Evolutionary conservation across 1,139 yeast genomes (phyloP).

Genomic region (Debaryomyces fabryi): DNA sequence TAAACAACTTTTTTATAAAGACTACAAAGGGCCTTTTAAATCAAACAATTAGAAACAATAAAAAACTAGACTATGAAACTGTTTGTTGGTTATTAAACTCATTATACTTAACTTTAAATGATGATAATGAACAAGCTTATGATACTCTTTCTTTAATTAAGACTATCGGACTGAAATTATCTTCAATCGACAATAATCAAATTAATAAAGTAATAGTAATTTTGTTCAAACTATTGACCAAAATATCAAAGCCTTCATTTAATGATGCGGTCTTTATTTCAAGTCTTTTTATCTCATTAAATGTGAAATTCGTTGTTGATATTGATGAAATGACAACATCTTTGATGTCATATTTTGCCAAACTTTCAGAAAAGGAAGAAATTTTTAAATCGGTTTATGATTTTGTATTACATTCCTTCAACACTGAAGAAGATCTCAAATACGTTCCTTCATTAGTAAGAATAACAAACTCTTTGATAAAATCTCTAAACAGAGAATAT

Average conservation of each 20-base stretch:
- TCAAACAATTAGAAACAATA: neutral
- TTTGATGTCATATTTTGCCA: constrained; percentile 17
- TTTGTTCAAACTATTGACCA: constrained; percentile 32
- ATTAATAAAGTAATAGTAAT: constrained; percentile 16
- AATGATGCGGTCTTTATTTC: constrained; percentile 19
- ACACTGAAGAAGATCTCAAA: constrained; percentile 8
- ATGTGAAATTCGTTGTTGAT: constrained; percentile 10
- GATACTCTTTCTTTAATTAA: constrained; percentile 9
- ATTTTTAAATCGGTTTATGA: constrained; percentile 12
- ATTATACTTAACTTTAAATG: constrained; percentile 4
- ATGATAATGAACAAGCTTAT: neutral
- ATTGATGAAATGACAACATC: constrained; percentile 10
- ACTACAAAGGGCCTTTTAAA: neutral
- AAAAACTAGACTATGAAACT: neutral
- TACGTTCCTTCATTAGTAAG: constrained; percentile 10
- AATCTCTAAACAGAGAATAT: constrained; percentile 12
- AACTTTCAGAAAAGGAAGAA: constrained; percentile 13
- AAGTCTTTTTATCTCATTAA: constrained; percentile 23
- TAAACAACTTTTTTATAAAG: neutral
- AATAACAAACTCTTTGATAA: constrained; percentile 10
- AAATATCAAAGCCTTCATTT: constrained; percentile 14
- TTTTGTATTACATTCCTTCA: constrained; percentile 14
- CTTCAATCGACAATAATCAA: neutral
- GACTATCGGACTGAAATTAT: constrained; percentile 10
- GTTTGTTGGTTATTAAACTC: constrained; percentile 13